Percentiles rank a stretch among this genome's conserved stretches.
Evolutionary conservation across 306 rosid species (phyloP).

Genomic region (Sophora flavescens): DNA sequence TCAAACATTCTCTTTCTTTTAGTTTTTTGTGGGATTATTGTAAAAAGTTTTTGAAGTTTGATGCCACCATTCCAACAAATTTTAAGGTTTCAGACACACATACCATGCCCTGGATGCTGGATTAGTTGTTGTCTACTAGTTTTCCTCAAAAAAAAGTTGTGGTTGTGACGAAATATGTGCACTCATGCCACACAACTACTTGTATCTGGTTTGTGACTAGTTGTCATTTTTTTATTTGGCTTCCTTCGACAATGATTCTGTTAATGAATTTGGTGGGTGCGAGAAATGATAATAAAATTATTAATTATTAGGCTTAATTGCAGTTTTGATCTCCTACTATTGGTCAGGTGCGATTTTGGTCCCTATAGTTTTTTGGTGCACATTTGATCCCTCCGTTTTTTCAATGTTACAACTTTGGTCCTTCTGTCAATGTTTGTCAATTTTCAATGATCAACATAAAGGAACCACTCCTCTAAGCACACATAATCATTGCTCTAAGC

Average conservation of each 20-base stretch:
- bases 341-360: no score
- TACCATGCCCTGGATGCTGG: constrained; percentile 22
- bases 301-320: no score
- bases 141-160: constrained; percentile 36
- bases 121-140: constrained; percentile 26
- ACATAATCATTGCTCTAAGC: no score
- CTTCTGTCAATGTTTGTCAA: no score
- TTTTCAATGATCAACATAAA: no score
- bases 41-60: constrained; percentile 42
- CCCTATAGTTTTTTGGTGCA: no score
- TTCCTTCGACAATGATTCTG: constrained; percentile 44
- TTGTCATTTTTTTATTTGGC: constrained; percentile 58
- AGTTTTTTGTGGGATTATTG: neutral
- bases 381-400: no score
- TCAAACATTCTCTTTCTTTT: constrained; percentile 16
- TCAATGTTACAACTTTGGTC: no score
- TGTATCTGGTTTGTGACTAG: constrained; percentile 25
- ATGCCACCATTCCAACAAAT: constrained; percentile 35
- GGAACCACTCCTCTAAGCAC: no score
- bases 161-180: constrained; percentile 46
- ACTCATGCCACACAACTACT: constrained; percentile 46
- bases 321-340: no score
- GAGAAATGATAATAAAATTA: neutral
- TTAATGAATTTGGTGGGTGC: constrained; percentile 46
- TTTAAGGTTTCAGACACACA: constrained; percentile 24